A percentile compares a stretch with the other conserved stretches of the same genome.
Evolutionary conservation across 2,329 filamentous ascomycete genomes (phyloP).

Genomic region (Xylaria sp.): DNA sequence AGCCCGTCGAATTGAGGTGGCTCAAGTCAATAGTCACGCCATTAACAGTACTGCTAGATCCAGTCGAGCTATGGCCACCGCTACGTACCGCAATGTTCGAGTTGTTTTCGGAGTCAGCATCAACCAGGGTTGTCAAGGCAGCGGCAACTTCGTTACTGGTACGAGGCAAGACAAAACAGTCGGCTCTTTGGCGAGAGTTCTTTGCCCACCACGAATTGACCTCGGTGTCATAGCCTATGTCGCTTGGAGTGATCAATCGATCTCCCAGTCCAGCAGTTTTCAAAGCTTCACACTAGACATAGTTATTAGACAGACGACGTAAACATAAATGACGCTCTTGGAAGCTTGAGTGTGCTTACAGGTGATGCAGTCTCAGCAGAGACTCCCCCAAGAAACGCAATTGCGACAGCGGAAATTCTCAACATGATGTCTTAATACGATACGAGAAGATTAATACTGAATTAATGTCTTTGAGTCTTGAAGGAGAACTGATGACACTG

Average conservation of each 20-base stretch:
- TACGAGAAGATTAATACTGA: not conserved
- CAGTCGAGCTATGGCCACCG: slow-evolving; percentile 59
- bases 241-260: slow-evolving; percentile 40
- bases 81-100: slow-evolving; percentile 60
- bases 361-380: slow-evolving; percentile 15
- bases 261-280: slow-evolving; percentile 39
- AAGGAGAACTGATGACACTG: not conserved
- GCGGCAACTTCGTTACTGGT: slow-evolving; percentile 41
- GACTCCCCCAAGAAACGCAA: slow-evolving; percentile 11
- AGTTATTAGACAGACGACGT: not conserved
- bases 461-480: not conserved
- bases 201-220: slow-evolving; percentile 41
- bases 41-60: slow-evolving; percentile 55
- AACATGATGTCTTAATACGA: slow-evolving; percentile 16
- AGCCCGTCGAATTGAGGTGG: slow-evolving; percentile 49
- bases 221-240: slow-evolving; percentile 40
- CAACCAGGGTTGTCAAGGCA: slow-evolving; percentile 37
- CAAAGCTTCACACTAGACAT: slow-evolving; percentile 41
- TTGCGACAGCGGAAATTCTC: slow-evolving; percentile 4
- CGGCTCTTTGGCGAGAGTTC: slow-evolving; percentile 41
- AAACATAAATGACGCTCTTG: not conserved
- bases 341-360: slow-evolving; percentile 13
- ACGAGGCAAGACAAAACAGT: slow-evolving; percentile 43
- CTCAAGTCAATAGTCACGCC: slow-evolving; percentile 59
- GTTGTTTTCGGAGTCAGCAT: slow-evolving; percentile 40